phyloP scores from a whole-genome alignment of 768 basidiomycete genomes.

The Boletus insuetus region DNA sequence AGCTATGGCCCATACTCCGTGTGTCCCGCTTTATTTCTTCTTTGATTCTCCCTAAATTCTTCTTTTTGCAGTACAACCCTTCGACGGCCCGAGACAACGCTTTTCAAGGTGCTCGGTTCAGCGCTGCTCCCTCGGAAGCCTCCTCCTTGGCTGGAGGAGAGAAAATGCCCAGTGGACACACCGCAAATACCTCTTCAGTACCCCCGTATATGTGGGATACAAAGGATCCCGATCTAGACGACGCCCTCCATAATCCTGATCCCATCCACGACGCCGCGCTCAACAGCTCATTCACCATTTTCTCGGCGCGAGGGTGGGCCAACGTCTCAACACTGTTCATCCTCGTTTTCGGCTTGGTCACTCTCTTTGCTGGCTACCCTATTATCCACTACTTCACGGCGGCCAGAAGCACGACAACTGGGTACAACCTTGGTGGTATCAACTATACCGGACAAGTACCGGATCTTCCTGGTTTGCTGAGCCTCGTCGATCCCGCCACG shows the following conservation, averaged over 20 bases:
- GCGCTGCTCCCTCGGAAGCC: slow-evolving; percentile 47
- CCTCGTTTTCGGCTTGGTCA: slow-evolving; percentile 65
- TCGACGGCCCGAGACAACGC: slow-evolving; percentile 38
- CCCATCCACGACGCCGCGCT: slow-evolving; percentile 62
- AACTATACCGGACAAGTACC: slow-evolving; percentile 90
- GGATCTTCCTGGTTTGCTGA: slow-evolving; percentile 59
- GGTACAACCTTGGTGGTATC: slow-evolving; percentile 82
- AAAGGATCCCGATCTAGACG: slow-evolving; percentile 84
- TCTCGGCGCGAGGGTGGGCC: slow-evolving; percentile 80
- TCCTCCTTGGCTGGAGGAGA: slow-evolving; percentile 39
- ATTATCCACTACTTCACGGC: slow-evolving; percentile 59
- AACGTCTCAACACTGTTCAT: slow-evolving; percentile 75
- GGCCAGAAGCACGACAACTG: slow-evolving; percentile 32
- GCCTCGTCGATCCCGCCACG: slow-evolving; percentile 76
- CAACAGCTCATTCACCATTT: slow-evolving; percentile 62
- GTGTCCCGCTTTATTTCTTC: slow-evolving; percentile 25
- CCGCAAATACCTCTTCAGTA: slow-evolving; percentile 56
- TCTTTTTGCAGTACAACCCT: slow-evolving; percentile 53
- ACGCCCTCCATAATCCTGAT: slow-evolving; percentile 87
- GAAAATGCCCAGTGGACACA: slow-evolving; percentile 27
- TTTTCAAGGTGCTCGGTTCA: slow-evolving; percentile 56
- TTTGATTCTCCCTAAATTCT: neutral
- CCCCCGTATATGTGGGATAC: slow-evolving; percentile 75
- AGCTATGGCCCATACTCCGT: slow-evolving; percentile 90
- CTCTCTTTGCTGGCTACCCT: slow-evolving; percentile 87